A percentile compares a stretch with the other conserved stretches of the same genome.
phyloP scores from a whole-genome alignment of 202 grass and related monocot genomes.

The Setaria viridis region DNA sequence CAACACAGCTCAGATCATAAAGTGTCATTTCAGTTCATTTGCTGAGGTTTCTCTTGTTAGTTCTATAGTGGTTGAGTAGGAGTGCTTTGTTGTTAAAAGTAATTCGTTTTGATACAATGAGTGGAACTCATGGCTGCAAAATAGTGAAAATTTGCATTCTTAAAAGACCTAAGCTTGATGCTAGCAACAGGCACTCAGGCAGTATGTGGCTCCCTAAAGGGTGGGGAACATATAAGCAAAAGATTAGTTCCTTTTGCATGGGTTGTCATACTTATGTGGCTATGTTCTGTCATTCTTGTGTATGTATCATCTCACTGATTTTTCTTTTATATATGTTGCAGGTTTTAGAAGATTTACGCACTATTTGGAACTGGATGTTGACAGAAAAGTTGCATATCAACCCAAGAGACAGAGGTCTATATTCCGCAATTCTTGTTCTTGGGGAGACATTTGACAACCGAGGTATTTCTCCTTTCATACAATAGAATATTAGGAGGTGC shows the following conservation, averaged over 20 bases:
- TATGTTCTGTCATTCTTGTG: neutral
- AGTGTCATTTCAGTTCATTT: slow-evolving; percentile 27
- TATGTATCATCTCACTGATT: neutral
- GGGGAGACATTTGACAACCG: slow-evolving; percentile 94
- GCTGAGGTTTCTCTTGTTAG: neutral
- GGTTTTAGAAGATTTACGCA: slow-evolving; percentile 86
- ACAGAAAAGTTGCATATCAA: slow-evolving; percentile 90
- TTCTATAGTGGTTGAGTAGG: slow-evolving; percentile 30
- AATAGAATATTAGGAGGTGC: slow-evolving; percentile 15
- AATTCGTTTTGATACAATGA: neutral
- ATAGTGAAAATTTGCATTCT: neutral
- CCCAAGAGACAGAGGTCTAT: slow-evolving; percentile 68
- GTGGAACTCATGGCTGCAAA: slow-evolving; percentile 5
- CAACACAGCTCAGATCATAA: neutral
- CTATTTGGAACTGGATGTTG: slow-evolving; percentile 94
- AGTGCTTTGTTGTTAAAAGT: slow-evolving; percentile 27
- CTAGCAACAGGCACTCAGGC: neutral
- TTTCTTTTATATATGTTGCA: slow-evolving; percentile 40
- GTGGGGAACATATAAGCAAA: neutral
- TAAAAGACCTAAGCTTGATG: slow-evolving; percentile 13
- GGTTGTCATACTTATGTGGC: neutral
- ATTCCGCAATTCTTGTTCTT: slow-evolving; percentile 89
- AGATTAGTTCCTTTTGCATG: slow-evolving; percentile 4
- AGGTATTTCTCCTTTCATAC: slow-evolving; percentile 64
- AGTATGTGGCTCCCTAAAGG: neutral